These are phyloP conservation scores for Misopates orontium DNA, from an alignment of 257 asterid species.

Conservation along the genomic window DNA sequence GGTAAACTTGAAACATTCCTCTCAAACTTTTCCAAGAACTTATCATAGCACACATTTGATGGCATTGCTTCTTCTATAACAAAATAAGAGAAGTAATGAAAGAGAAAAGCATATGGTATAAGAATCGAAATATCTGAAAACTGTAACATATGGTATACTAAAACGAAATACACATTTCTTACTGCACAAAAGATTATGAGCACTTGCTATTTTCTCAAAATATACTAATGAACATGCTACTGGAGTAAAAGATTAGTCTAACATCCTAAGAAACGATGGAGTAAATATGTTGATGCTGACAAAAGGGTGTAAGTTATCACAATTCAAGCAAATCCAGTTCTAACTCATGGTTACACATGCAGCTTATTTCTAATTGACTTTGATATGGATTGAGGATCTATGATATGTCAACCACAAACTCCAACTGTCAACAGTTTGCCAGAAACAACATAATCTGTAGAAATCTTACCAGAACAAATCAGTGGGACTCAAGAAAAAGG, in stretches of 20 bases:
- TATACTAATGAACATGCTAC: slow-evolving; percentile 17
- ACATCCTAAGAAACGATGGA: not conserved
- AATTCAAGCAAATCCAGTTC: slow-evolving; percentile 6
- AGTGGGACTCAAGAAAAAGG: slow-evolving; percentile 58
- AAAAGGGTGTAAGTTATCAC: slow-evolving; percentile 2
- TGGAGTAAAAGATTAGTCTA: not conserved
- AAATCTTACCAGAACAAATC: slow-evolving; percentile 80
- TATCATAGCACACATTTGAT: slow-evolving; percentile 20
- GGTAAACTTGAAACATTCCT: slow-evolving; percentile 18
- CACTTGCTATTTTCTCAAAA: not conserved
- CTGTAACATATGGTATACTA: not conserved
- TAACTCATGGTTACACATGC: not conserved
- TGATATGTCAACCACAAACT: too few relatives aligned
- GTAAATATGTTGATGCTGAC: not conserved
- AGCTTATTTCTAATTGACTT: slow-evolving; percentile 4
- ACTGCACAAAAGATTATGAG: slow-evolving; percentile 1
- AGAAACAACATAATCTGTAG: slow-evolving; percentile 20
- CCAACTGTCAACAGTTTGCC: not conserved
- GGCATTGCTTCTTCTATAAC: slow-evolving; percentile 26
- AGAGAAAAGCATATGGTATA: too few relatives aligned
- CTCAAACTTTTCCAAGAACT: slow-evolving; percentile 4
- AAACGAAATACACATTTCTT: slow-evolving; percentile 5
- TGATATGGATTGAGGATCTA: not conserved
- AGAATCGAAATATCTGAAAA: too few relatives aligned
- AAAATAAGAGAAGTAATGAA: slow-evolving; percentile 20